These are phyloP conservation scores for Pseudogymnoascus sp. DNA, from an alignment of 2,329 filamentous ascomycete genomes.

Conservation along the genomic window DNA sequence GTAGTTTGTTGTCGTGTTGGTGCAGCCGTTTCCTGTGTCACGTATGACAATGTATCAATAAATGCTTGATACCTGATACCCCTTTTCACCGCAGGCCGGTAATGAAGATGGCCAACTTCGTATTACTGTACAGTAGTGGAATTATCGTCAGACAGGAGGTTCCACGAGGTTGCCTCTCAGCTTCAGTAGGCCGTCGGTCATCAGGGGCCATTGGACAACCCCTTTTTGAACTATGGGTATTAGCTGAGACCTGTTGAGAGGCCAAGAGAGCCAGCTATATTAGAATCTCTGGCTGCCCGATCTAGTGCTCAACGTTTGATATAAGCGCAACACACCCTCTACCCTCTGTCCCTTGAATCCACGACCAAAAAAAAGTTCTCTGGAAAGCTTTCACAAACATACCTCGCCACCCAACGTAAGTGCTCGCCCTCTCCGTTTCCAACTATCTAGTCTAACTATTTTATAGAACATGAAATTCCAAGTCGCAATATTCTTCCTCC, in stretches of 20 bases:
- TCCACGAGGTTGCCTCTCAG: background rate
- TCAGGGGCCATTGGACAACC: background rate
- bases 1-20: background rate
- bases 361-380: background rate
- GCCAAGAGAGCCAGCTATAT: background rate
- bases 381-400: background rate
- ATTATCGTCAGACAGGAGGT: background rate
- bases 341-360: background rate
- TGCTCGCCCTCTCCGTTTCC: background rate
- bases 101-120: background rate
- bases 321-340: background rate
- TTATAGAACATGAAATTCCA: background rate
- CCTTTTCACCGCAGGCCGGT: background rate
- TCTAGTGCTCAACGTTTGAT: too few relatives aligned
- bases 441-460: background rate
- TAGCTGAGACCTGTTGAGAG: background rate
- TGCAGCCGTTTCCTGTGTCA: background rate
- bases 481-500: background rate
- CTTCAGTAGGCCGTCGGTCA: background rate
- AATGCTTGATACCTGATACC: background rate
- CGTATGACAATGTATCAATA: background rate
- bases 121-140: background rate
- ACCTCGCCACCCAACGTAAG: background rate
- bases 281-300: background rate
- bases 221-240: background rate